Conservation (phyloP, 106 monocot species). For the Allium sativum region DNA sequence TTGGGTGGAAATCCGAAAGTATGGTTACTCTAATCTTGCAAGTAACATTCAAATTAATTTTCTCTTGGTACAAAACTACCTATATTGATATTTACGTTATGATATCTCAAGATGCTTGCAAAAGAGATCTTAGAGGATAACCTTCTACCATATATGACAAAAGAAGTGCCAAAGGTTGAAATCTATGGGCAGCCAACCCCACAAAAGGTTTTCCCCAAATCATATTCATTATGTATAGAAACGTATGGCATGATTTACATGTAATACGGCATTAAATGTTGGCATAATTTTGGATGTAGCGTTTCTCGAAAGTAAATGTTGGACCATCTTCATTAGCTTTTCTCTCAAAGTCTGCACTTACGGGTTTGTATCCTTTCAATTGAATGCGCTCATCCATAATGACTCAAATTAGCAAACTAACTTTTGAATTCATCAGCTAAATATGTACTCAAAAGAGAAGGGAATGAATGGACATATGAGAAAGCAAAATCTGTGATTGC, state of each 20-base stretch:
- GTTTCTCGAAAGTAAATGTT: conserved; percentile 70
- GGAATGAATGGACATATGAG: conserved; percentile 46
- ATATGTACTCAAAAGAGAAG: conserved; percentile 63
- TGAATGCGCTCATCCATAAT: background rate
- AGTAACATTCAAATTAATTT: background rate
- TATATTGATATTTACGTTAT: conserved; percentile 3
- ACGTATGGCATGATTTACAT: background rate
- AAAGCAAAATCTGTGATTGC: conserved; percentile 76
- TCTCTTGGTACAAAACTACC: background rate
- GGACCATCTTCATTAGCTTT: conserved; percentile 74
- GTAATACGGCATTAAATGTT: conserved; percentile 6
- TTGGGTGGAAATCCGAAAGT: conserved; percentile 97
- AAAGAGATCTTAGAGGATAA: conserved; percentile 72
- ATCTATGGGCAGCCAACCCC: conserved; percentile 54
- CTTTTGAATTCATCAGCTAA: conserved; percentile 41
- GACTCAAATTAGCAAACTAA: background rate
- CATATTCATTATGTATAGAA: no score
- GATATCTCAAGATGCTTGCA: conserved; percentile 76
- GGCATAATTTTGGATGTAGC: conserved; percentile 25
- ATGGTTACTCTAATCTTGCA: background rate
- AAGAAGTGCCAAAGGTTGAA: conserved; percentile 60
- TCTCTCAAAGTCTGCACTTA: conserved; percentile 76
- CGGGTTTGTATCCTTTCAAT: conserved; percentile 40
- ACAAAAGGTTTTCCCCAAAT: conserved; percentile 45
- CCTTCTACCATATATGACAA: conserved; percentile 60